These are phyloP conservation scores for Magnusiomyces sp. DNA, from an alignment of 1,139 yeast genomes.

Conservation along the genomic window DNA sequence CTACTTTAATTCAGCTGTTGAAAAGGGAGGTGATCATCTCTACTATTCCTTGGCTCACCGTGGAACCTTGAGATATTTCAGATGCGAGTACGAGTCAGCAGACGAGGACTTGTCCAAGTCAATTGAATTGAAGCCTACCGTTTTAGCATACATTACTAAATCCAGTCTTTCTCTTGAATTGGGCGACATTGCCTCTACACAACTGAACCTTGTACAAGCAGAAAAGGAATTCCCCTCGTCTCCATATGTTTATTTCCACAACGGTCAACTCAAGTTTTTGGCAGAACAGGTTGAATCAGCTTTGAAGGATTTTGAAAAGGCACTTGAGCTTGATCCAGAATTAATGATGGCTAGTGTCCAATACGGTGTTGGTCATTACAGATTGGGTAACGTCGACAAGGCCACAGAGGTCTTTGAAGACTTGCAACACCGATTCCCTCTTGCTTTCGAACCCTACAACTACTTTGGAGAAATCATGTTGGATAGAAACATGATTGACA, in stretches of 20 bases:
- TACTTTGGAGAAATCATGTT: constrained; percentile 91
- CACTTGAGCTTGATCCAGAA: constrained; percentile 62
- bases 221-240: constrained; percentile 57
- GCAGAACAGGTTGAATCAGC: constrained; percentile 71
- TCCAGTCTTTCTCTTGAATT: constrained; percentile 78
- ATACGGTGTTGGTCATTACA: constrained; percentile 85
- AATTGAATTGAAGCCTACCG: constrained; percentile 61
- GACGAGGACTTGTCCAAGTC: constrained; percentile 56
- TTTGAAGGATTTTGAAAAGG: constrained; percentile 63
- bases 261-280: constrained; percentile 85
- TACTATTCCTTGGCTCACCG: constrained; percentile 77
- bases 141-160: constrained; percentile 74
- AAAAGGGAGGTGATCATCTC: constrained; percentile 29
- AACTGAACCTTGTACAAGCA: constrained; percentile 66
- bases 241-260: constrained; percentile 86
- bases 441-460: constrained; percentile 86
- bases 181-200: constrained; percentile 52
- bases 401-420: constrained; percentile 64
- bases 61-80: constrained; percentile 77
- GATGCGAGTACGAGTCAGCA: constrained; percentile 58
- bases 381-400: constrained; percentile 54
- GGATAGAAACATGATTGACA: constrained; percentile 64
- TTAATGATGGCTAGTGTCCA: constrained; percentile 86
- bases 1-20: constrained; percentile 58
- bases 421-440: constrained; percentile 72